Evolutionary conservation across 305 asterid genomes (phyloP).

Genomic region (Solanum hybrid): DNA sequence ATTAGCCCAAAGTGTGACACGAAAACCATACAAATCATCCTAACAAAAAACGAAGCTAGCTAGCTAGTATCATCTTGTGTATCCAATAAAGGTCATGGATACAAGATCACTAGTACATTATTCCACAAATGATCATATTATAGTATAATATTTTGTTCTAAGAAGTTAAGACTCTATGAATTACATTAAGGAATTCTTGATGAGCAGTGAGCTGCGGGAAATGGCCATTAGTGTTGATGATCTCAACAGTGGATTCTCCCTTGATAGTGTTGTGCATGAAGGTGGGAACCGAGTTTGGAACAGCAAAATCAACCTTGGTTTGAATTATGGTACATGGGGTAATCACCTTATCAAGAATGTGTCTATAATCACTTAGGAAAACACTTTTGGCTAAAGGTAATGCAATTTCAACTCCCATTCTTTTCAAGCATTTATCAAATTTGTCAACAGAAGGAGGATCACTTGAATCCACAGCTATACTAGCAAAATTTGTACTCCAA

Average conservation of each 20-base stretch:
- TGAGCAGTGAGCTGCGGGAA: slow-evolving; percentile 77
- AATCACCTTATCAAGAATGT: slow-evolving; percentile 38
- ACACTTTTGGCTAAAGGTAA: slow-evolving; percentile 53
- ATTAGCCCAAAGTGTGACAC: not conserved
- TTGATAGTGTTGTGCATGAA: slow-evolving; percentile 46
- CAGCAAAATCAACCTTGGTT: slow-evolving; percentile 41
- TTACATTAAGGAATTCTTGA: slow-evolving; percentile 35
- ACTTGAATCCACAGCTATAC: slow-evolving; percentile 34
- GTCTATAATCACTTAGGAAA: slow-evolving; percentile 46
- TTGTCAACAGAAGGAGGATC: slow-evolving; percentile 43
- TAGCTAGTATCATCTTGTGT: not conserved
- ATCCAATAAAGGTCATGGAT: not conserved
- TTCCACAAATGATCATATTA: not conserved
- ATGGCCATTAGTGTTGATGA: slow-evolving; percentile 52
- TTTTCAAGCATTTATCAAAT: slow-evolving; percentile 30
- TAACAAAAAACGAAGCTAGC: not conserved
- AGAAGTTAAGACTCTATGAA: slow-evolving; percentile 24
- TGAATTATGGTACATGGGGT: slow-evolving; percentile 53
- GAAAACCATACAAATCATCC: not conserved
- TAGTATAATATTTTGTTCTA: not conserved
- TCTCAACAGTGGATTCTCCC: slow-evolving; percentile 27
- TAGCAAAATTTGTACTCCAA: slow-evolving; percentile 51
- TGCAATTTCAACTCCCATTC: slow-evolving; percentile 49
- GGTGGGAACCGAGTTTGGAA: slow-evolving; percentile 48
- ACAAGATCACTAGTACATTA: not conserved